These are phyloP conservation scores for Ophiostoma tasmaniense DNA, from an alignment of 2,329 filamentous ascomycete genomes.

Conservation along the genomic window DNA sequence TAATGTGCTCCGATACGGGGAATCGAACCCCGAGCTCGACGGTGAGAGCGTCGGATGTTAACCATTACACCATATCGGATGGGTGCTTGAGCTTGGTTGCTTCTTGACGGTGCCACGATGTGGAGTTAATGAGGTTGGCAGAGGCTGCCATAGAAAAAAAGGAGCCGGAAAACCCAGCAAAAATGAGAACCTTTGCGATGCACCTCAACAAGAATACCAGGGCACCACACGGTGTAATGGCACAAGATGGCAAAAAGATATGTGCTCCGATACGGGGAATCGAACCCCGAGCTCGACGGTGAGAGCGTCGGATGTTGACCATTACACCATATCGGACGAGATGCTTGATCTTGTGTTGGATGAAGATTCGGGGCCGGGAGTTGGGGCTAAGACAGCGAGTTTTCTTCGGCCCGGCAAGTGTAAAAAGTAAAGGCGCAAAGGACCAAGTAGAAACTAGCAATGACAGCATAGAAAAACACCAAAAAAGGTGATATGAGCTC, in stretches of 20 bases:
- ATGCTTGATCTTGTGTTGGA: neutral
- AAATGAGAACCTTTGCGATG: no score
- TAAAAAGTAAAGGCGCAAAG: neutral
- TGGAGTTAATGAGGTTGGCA: no score
- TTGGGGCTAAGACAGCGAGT: no score
- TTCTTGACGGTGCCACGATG: no score
- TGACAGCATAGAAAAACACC: no score
- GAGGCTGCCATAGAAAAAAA: no score
- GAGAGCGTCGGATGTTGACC: conserved; percentile 20
- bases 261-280: conserved; percentile 20
- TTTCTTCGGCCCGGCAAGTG: no score
- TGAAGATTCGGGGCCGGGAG: no score
- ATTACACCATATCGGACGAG: conserved; percentile 20
- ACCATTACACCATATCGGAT: conserved; percentile 20
- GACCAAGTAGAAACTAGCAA: no score
- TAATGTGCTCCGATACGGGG: conserved; percentile 18
- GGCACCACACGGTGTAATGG: no score
- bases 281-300: conserved; percentile 21
- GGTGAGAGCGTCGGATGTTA: conserved; percentile 21
- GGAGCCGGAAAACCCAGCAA: no score
- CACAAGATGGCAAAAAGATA: neutral
- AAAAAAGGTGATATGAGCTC: conserved; percentile 7
- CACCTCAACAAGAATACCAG: no score
- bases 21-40: conserved; percentile 21
- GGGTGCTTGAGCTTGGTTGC: neutral